Base-by-base conservation (phyloP, 306 rosid genomes). In the apple (Malus domestica) region DNA sequence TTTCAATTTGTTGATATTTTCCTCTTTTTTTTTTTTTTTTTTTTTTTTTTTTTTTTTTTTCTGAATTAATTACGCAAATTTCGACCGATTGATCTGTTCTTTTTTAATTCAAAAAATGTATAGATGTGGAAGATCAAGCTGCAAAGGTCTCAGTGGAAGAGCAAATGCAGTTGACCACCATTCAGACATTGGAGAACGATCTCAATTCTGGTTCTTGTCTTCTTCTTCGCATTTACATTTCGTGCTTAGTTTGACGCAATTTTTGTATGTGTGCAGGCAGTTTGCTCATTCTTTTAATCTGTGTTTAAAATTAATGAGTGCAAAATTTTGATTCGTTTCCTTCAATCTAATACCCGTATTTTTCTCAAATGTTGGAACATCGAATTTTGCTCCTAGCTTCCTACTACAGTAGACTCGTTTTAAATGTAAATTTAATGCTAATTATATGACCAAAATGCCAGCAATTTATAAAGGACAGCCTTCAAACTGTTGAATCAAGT, bases 111-210 rank as follows among this genome's bases (percentile, higher is more conserved):
- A 59, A 68, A n/a, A 85, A 71, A 49, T 60, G 30, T 51, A 49
- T 70, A 86, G 98, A 92, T 75, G 90, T 89, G 70, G 98, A 95
- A 78, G 97, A 95, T 80, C 91, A 92, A 84, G 93, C 90, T 2
- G 89, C 92, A 25, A 89, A 90, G 93, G 82, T 87, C 67, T 86
- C 97, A 1, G 90, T 85, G n/a, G 88, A 92, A 79, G 97, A 95
- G 84, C 90, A 92, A 73, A 87, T 79, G 93, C 90, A 86, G 46
- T 72, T 82, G 61, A 86, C 90, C 20, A 89, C 89, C 59, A 78
- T 84, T 62, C 93, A 85, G 59, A 86, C 88, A 64, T 23, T 92
- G 68, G 90, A 89, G 76, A 87, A 70, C 42, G 97, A 92, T 81
- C 86, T 89, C 61, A 69, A 62, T 38, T 83, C 90, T 72, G 98